A percentile compares a stretch with the other conserved stretches of the same genome.
Conservation (phyloP, 192 early-diverging fungal species). For the Gryganskiella cystojenkinii region DNA sequence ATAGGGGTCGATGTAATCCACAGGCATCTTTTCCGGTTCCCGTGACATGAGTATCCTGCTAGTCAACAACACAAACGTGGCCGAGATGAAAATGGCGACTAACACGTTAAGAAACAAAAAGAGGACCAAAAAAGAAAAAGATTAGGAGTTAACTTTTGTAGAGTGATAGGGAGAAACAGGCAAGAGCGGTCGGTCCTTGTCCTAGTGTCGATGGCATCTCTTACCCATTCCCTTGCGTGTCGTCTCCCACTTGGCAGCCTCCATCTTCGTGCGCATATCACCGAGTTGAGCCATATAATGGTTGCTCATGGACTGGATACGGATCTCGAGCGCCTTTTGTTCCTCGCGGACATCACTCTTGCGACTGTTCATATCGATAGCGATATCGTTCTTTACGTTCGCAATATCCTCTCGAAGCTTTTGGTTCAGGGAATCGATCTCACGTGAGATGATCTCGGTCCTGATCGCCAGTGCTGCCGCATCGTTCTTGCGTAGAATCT, state of each 20-base stretch:
- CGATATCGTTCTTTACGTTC: slow-evolving; percentile 84
- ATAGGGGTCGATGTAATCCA: slow-evolving; percentile 50
- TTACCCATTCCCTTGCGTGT: slow-evolving; percentile 80
- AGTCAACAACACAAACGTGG: slow-evolving; percentile 36
- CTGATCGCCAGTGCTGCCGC: slow-evolving; percentile 79
- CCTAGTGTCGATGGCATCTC: slow-evolving; percentile 1
- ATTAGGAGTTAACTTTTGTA: not conserved
- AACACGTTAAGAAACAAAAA: not conserved
- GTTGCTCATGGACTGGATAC: slow-evolving; percentile 87
- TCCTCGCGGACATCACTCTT: slow-evolving; percentile 84
- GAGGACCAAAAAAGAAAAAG: not conserved
- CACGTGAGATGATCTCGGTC: slow-evolving; percentile 76
- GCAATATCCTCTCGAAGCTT: slow-evolving; percentile 81
- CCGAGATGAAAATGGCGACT: slow-evolving; percentile 48
- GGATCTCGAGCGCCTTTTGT: slow-evolving; percentile 80
- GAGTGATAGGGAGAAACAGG: too few species aligned
- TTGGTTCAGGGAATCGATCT: slow-evolving; percentile 81
- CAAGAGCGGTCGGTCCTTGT: not conserved
- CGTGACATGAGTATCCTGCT: slow-evolving; percentile 48
- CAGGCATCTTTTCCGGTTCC: slow-evolving; percentile 37
- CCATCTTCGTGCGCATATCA: slow-evolving; percentile 88
- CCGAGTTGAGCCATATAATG: slow-evolving; percentile 85
- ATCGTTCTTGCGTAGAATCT: slow-evolving; percentile 82
- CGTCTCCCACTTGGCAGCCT: slow-evolving; percentile 88
- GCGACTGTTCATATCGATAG: slow-evolving; percentile 91